These are phyloP conservation scores for Gaeumannomyces sp. DNA, from an alignment of 2,329 filamentous ascomycete species.

Conservation along the genomic window DNA sequence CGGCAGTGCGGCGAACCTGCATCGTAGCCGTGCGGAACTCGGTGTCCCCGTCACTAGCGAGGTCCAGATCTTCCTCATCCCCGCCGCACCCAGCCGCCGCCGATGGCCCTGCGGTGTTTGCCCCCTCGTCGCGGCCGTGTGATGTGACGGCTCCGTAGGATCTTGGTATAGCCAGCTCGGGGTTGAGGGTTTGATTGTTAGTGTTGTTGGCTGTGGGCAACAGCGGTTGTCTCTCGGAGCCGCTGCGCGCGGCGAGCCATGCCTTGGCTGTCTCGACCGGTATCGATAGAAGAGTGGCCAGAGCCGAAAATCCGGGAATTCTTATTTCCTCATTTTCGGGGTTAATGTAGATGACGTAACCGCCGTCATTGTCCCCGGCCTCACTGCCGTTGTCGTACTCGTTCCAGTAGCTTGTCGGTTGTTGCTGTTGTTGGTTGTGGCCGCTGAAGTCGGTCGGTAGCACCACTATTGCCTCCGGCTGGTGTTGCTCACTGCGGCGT, in stretches of 20 bases:
- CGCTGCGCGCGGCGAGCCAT: conserved; percentile 37
- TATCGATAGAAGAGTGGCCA: conserved; percentile 44
- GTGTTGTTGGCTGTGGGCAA: conserved; percentile 7
- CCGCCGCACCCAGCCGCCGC: conserved; percentile 18
- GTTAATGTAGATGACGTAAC: conserved; percentile 69
- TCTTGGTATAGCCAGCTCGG: not conserved
- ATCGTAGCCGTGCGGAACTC: conserved; percentile 47
- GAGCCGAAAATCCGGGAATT: conserved; percentile 58
- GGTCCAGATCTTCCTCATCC: conserved; percentile 20
- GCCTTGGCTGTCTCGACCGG: conserved; percentile 45
- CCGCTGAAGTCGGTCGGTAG: conserved; percentile 2
- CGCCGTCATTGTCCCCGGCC: conserved; percentile 48
- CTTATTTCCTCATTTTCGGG: conserved; percentile 50
- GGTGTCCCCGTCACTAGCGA: conserved; percentile 25
- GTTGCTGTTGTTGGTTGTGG: conserved; percentile 11
- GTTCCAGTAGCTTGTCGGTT: conserved; percentile 63
- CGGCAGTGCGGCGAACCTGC: conserved; percentile 48
- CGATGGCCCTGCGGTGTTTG: conserved; percentile 18
- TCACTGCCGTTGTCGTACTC: conserved; percentile 82
- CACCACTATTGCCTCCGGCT: conserved; percentile 12
- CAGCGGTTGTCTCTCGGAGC: conserved; percentile 17
- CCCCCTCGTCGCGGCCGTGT: not conserved
- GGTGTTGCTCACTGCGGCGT: conserved; percentile 16
- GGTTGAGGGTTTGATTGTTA: not conserved
- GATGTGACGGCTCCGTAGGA: conserved; percentile 2